Percentiles rank a stretch among this genome's conserved stretches.
phyloP scores from a whole-genome alignment of 371 early-diverging fungal species.

The Syncephalastrum sp. region DNA sequence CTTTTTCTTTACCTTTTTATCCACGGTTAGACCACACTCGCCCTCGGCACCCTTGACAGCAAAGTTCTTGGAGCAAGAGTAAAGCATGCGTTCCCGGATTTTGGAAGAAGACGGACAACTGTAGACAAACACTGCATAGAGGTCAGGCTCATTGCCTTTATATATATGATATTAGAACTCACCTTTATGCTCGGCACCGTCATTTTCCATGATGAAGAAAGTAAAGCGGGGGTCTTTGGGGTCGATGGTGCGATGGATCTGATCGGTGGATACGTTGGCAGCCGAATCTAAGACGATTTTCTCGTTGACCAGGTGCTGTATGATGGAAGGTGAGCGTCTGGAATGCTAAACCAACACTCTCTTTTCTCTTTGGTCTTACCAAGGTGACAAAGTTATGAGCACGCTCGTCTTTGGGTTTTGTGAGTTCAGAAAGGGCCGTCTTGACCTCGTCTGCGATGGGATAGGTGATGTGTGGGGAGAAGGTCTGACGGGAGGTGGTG shows the following conservation, averaged over 20 bases:
- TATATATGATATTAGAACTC: slow-evolving; percentile 9
- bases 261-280: slow-evolving; percentile 35
- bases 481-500: slow-evolving; percentile 51
- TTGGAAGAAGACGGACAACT: slow-evolving; percentile 79
- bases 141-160: not conserved
- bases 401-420: slow-evolving; percentile 28
- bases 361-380: slow-evolving; percentile 26
- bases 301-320: slow-evolving; percentile 53
- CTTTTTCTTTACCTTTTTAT: slow-evolving; percentile 56
- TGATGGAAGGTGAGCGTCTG: too few species aligned
- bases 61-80: slow-evolving; percentile 70
- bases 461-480: slow-evolving; percentile 65
- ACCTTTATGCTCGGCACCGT: slow-evolving; percentile 48
- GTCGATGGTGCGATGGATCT: slow-evolving; percentile 46
- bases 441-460: slow-evolving; percentile 59
- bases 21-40: slow-evolving; percentile 50
- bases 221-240: slow-evolving; percentile 66
- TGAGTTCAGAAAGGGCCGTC: slow-evolving; percentile 51
- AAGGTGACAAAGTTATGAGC: slow-evolving; percentile 64
- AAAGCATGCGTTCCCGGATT: slow-evolving; percentile 87
- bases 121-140: slow-evolving; percentile 67
- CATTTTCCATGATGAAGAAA: slow-evolving; percentile 58
- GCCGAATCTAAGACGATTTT: slow-evolving; percentile 52
- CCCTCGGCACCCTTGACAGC: slow-evolving; percentile 58
- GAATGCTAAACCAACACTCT: too few species aligned